phyloP scores from a whole-genome alignment of 2,329 filamentous ascomycete genomes.

The Mycogone perniciosa region DNA sequence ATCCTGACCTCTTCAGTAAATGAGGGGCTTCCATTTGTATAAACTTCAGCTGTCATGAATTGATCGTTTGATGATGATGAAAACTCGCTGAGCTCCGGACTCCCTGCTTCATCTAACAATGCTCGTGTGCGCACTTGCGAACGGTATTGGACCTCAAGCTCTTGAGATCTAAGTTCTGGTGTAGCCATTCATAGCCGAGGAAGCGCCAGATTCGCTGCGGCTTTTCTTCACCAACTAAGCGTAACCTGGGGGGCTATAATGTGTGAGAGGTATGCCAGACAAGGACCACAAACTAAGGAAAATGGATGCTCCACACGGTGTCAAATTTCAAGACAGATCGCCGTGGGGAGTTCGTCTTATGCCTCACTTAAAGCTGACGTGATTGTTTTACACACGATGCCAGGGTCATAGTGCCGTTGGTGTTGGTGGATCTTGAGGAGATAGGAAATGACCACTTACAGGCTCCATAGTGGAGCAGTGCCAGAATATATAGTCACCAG shows the following conservation, averaged over 20 bases:
- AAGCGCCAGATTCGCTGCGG: not conserved
- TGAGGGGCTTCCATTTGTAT: slow-evolving; percentile 26
- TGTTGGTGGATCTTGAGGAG: slow-evolving; percentile 8
- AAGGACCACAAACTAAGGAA: slow-evolving; percentile 7
- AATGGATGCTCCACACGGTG: slow-evolving; percentile 25
- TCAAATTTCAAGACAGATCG: slow-evolving; percentile 22
- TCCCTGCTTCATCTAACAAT: not conserved
- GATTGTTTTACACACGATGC: slow-evolving; percentile 3
- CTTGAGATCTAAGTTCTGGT: slow-evolving; percentile 18
- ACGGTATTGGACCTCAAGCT: slow-evolving; percentile 4
- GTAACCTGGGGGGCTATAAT: slow-evolving; percentile 2
- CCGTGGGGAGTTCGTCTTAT: slow-evolving; percentile 14
- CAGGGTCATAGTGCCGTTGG: not conserved
- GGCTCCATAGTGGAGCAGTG: slow-evolving; percentile 19
- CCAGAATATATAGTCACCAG: not conserved
- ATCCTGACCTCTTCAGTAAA: slow-evolving; percentile 30
- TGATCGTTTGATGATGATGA: too few relatives aligned
- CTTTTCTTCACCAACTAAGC: slow-evolving; percentile 6
- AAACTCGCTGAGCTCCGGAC: not conserved
- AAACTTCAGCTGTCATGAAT: not conserved
- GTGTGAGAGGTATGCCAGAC: slow-evolving; percentile 8
- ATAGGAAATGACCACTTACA: slow-evolving; percentile 5
- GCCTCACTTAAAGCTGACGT: slow-evolving; percentile 14
- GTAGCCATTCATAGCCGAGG: not conserved
- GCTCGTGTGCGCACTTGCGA: not conserved